Evolutionary conservation across 73 alveolate species (phyloP).

Genomic region (Paraurostyla sp.): DNA sequence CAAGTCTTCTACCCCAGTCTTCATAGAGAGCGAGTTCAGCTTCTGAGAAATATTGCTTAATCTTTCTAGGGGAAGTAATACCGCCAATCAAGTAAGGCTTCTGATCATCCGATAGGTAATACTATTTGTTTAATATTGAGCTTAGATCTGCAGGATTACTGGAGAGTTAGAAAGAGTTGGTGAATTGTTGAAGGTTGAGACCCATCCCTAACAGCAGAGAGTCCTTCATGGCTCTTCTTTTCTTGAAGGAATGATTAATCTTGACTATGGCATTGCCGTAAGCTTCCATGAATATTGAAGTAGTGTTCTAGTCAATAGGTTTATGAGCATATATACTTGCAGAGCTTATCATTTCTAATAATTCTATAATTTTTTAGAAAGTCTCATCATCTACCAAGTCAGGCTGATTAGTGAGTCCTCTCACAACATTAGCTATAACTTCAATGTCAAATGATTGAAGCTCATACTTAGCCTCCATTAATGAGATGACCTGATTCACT

Average conservation of each 20-base stretch:
- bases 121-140: neutral
- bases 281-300: neutral
- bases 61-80: neutral
- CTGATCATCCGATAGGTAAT: neutral
- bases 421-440: conserved; percentile 28
- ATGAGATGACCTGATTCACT: neutral
- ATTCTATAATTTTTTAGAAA: neutral
- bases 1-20: conserved; percentile 48
- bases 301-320: neutral
- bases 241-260: neutral
- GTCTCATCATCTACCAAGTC: conserved; percentile 49
- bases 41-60: neutral
- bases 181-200: neutral
- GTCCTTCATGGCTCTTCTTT: conserved; percentile 15
- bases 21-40: neutral
- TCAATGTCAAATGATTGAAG: conserved; percentile 14
- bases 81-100: conserved; percentile 48
- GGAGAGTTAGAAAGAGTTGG: neutral
- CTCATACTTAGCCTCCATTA: neutral
- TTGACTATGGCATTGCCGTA: neutral
- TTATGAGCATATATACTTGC: conserved; percentile 11
- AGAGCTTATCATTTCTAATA: neutral
- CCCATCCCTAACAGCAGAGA: conserved; percentile 32
- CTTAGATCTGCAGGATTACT: conserved; percentile 6
- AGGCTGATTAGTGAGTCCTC: conserved; percentile 40